phyloP scores from a whole-genome alignment of 2,329 filamentous ascomycete species.

The Sodiomyces alkalinus region DNA sequence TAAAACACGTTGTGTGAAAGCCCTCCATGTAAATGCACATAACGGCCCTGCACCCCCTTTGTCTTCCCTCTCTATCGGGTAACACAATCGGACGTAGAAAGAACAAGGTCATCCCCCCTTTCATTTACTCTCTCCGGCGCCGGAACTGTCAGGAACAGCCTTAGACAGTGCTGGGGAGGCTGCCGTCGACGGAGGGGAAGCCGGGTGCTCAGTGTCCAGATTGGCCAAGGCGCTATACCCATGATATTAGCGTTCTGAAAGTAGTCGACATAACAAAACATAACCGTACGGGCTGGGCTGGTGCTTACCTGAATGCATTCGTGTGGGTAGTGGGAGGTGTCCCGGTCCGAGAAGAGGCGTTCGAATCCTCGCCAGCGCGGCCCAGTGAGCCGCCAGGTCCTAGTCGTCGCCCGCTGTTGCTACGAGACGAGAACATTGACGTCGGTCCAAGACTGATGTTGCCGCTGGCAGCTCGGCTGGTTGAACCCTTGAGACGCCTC shows the following conservation, averaged over 20 bases:
- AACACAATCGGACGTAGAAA: conserved; percentile 23
- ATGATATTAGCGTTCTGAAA: no score
- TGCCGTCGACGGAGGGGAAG: conserved; percentile 54
- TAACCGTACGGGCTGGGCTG: not conserved
- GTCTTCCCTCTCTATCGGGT: conserved; percentile 38
- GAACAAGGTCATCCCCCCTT: conserved; percentile 10
- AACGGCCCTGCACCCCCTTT: no score
- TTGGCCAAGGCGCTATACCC: conserved; percentile 41
- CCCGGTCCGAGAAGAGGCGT: conserved; percentile 73
- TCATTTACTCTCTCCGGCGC: conserved; percentile 27
- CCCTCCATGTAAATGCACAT: conserved; percentile 31
- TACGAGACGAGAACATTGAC: conserved; percentile 77
- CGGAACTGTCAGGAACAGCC: conserved; percentile 35
- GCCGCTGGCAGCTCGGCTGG: conserved; percentile 44
- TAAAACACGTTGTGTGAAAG: conserved; percentile 28
- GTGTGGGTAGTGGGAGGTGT: conserved; percentile 69
- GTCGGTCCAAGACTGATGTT: conserved; percentile 62
- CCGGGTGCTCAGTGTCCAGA: conserved; percentile 46
- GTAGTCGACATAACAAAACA: conserved; percentile 13
- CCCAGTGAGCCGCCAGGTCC: conserved; percentile 59
- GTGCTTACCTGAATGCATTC: conserved; percentile 83
- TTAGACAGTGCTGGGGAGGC: conserved; percentile 53
- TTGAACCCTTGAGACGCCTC: conserved; percentile 49
- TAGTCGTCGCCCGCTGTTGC: conserved; percentile 74
- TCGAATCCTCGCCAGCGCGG: conserved; percentile 70